phyloP scores from a whole-genome alignment of 1,284 basidiomycete species.

The Volvariella surrecta region DNA sequence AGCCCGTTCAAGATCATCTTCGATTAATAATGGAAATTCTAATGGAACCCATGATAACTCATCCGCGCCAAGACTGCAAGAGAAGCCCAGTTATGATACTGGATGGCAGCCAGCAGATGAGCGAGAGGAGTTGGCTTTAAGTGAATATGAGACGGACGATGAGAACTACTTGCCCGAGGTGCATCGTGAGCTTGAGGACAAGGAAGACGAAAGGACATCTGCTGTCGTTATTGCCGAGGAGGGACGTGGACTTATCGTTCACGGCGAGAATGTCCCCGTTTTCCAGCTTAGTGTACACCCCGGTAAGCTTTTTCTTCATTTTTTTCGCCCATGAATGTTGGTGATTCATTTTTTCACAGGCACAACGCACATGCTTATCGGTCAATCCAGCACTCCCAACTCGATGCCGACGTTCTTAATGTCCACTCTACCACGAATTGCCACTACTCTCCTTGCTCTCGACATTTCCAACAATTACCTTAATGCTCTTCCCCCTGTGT shows the following conservation, averaged over 20 bases:
- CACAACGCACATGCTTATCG: slow-evolving; percentile 84
- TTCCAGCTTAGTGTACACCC: slow-evolving; percentile 54
- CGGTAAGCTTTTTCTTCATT: slow-evolving; percentile 36
- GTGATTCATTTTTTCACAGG: slow-evolving; percentile 33
- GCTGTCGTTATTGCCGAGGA: slow-evolving; percentile 74
- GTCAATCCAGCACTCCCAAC: slow-evolving; percentile 68
- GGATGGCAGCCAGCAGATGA: slow-evolving; percentile 68
- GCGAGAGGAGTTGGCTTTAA: slow-evolving; percentile 59
- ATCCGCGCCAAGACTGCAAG: slow-evolving; percentile 35
- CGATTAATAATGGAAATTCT: slow-evolving; percentile 41
- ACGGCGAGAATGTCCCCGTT: slow-evolving; percentile 54
- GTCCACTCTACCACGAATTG: slow-evolving; percentile 59
- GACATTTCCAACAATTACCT: slow-evolving; percentile 89
- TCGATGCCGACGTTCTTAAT: slow-evolving; percentile 70
- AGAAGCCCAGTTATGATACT: slow-evolving; percentile 65
- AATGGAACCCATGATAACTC: slow-evolving; percentile 32
- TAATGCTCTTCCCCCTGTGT: slow-evolving; percentile 68
- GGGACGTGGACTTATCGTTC: slow-evolving; percentile 71
- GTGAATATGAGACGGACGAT: slow-evolving; percentile 50
- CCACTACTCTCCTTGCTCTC: slow-evolving; percentile 73
- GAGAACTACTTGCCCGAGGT: slow-evolving; percentile 4
- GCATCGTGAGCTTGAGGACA: slow-evolving; percentile 27
- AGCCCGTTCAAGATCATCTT: slow-evolving; percentile 60
- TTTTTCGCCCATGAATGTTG: slow-evolving; percentile 6
- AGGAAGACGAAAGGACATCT: slow-evolving; percentile 61